phyloP scores from a whole-genome alignment of 1,284 basidiomycete species.

The Xanthoconium separans region DNA sequence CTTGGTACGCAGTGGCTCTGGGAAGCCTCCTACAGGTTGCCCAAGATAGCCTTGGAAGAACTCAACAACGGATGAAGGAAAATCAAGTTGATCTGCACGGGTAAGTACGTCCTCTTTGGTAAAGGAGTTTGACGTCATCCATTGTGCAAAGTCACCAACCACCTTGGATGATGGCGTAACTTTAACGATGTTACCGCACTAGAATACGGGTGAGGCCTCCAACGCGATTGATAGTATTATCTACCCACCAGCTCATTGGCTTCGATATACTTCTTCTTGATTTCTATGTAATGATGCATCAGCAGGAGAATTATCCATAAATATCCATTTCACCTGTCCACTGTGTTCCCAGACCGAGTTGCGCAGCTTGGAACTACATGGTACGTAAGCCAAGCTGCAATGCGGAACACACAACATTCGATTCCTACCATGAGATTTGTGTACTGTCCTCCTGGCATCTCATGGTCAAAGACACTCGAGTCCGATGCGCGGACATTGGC shows the following conservation, averaged over 20 bases:
- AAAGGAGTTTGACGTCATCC: conserved; percentile 96
- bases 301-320: conserved; percentile 7
- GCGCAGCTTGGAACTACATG: conserved; percentile 93
- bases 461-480: conserved; percentile 97
- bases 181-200: conserved; percentile 99
- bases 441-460: conserved; percentile 99
- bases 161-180: conserved; percentile 99
- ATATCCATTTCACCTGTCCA: conserved; percentile 68
- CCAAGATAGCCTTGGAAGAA: conserved; percentile 99
- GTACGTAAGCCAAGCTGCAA: conserved; percentile 19
- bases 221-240: conserved; percentile 11
- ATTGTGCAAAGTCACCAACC: conserved; percentile 98
- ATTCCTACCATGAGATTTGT: conserved; percentile 84
- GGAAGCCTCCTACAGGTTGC: conserved; percentile 97
- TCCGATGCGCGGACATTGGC: conserved; percentile 97
- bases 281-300: conserved; percentile 52
- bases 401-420: conserved; percentile 9
- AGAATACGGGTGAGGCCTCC: conserved; percentile 13
- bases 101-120: conserved; percentile 85
- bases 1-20: conserved; percentile 89
- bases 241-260: conserved; percentile 83
- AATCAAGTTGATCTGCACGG: conserved; percentile 89
- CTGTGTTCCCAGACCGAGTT: conserved; percentile 95
- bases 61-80: conserved; percentile 95
- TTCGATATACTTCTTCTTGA: conserved; percentile 99